Conservation (phyloP, 116 monocot species). For the Papilionanthe hybrid region DNA sequence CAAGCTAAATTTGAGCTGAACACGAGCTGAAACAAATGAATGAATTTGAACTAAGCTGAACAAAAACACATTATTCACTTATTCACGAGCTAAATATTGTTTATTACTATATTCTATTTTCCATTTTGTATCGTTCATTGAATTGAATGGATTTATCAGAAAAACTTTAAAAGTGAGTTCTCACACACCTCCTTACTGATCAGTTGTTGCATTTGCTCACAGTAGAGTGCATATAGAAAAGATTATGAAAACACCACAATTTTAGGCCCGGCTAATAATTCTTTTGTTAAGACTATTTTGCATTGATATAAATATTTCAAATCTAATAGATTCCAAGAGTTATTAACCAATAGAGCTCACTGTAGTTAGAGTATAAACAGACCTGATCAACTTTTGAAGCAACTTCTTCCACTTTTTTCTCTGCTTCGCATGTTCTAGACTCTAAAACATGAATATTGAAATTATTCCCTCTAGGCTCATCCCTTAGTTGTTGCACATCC, state of each 20-base stretch:
- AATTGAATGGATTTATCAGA: too few relatives aligned
- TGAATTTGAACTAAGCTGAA: too few relatives aligned
- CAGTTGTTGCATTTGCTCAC: neutral
- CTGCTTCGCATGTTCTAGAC: conserved; percentile 39
- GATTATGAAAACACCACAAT: neutral
- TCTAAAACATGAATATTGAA: conserved; percentile 49
- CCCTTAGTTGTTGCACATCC: conserved; percentile 63
- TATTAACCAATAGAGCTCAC: neutral
- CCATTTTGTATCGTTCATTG: too few relatives aligned
- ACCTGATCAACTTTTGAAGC: conserved; percentile 54
- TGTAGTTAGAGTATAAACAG: neutral
- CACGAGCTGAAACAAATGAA: too few relatives aligned
- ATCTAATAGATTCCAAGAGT: neutral
- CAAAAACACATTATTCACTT: too few relatives aligned
- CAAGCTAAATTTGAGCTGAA: too few relatives aligned
- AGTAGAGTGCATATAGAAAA: neutral
- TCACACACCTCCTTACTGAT: neutral
- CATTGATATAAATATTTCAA: neutral
- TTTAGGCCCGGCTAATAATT: neutral
- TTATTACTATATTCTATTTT: neutral
- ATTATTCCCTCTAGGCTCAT: conserved; percentile 52
- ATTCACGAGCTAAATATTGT: neutral
- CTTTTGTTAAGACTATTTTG: neutral
- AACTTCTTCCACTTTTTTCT: conserved; percentile 36
- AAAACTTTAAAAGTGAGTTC: too few relatives aligned